phyloP scores from a whole-genome alignment of 176 grass and related monocot genomes.

The Aegilops umbellulata region DNA sequence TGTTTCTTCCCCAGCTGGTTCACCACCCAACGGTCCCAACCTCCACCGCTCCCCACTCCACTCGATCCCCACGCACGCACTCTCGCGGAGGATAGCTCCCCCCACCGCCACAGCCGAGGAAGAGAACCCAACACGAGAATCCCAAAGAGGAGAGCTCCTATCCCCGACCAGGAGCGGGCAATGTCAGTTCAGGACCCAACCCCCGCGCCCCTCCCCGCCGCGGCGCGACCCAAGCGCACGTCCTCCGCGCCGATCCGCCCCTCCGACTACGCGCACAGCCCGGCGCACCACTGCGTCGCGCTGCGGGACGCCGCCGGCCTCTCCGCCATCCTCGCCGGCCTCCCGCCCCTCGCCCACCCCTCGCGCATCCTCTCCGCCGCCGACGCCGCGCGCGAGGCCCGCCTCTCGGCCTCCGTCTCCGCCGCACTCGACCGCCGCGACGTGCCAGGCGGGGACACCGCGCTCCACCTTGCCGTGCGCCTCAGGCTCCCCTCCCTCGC shows the following conservation, averaged over 20 bases:
- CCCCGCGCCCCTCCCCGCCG: background rate
- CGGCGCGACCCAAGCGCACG: constrained; percentile 42
- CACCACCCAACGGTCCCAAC: background rate
- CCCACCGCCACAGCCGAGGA: background rate
- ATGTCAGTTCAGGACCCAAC: constrained; percentile 47
- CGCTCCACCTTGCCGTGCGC: constrained; percentile 78
- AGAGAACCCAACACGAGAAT: constrained; percentile 33
- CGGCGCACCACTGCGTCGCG: constrained; percentile 61
- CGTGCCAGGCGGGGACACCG: constrained; percentile 66
- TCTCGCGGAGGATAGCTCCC: too few species aligned
- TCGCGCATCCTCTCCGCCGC: constrained; percentile 50
- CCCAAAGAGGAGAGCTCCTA: constrained; percentile 17
- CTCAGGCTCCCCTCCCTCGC: constrained; percentile 49
- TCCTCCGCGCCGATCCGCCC: constrained; percentile 54
- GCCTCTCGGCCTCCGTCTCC: constrained; percentile 50
- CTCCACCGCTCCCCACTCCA: constrained; percentile 4
- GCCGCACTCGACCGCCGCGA: constrained; percentile 74
- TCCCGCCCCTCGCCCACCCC: constrained; percentile 72
- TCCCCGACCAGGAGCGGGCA: constrained; percentile 17
- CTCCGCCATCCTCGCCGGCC: constrained; percentile 41
- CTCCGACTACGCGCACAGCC: constrained; percentile 68
- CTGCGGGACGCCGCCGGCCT: constrained; percentile 55
- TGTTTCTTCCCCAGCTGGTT: constrained; percentile 13
- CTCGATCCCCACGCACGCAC: background rate
- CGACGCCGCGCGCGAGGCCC: constrained; percentile 58